These are phyloP conservation scores for Galerina sulciceps DNA, from an alignment of 768 basidiomycete species.

Conservation along the genomic window DNA sequence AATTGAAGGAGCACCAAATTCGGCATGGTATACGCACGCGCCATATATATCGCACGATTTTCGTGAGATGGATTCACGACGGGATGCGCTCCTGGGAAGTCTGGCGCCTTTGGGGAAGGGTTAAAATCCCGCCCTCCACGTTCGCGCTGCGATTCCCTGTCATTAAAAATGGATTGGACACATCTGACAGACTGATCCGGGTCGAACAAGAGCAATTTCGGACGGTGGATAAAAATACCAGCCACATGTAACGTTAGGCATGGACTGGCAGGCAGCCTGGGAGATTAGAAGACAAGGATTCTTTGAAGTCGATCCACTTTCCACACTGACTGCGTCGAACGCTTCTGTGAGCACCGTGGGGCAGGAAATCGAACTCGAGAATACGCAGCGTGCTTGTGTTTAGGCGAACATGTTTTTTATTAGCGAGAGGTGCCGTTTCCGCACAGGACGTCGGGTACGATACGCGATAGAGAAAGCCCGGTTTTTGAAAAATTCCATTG, in stretches of 20 bases:
- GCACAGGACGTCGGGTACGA: no score
- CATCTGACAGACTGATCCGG: slow-evolving; percentile 6
- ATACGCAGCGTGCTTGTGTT: neutral
- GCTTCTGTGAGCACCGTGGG: neutral
- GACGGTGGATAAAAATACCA: neutral
- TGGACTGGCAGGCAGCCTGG: neutral
- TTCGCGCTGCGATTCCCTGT: slow-evolving; percentile 2
- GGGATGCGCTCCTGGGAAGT: neutral
- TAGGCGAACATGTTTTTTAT: neutral
- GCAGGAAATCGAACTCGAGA: neutral
- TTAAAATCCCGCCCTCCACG: slow-evolving; percentile 1
- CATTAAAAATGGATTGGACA: neutral
- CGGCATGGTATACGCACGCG: no score
- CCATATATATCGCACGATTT: neutral
- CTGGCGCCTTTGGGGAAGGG: neutral
- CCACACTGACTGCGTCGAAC: neutral
- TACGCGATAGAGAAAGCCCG: no score
- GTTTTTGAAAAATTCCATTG: no score
- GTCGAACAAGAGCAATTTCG: slow-evolving; percentile 1
- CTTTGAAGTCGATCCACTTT: neutral
- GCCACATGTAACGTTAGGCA: neutral
- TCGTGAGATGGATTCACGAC: neutral
- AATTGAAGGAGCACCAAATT: no score
- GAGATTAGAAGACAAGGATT: neutral
- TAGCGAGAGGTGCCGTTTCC: no score